Evolutionary conservation across 208 protist genomes (phyloP), one percentile per base, ranked within the genome.

Genomic region (Leishmania tropica): DNA sequence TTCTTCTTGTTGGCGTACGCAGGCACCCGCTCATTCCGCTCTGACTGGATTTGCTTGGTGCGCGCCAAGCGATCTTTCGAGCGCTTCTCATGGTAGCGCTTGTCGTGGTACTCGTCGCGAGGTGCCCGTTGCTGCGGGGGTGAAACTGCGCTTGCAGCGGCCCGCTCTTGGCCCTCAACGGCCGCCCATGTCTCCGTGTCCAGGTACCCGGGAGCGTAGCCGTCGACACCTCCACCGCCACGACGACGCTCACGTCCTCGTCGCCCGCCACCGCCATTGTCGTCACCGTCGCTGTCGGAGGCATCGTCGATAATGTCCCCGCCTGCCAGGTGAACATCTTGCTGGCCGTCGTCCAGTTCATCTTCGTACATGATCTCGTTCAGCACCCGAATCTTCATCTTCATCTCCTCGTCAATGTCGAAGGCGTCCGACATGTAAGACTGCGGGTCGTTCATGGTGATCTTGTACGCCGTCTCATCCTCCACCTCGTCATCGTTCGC

Each of bases 321-420:
- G 17, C 68, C 84, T 6, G 48, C 58, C 11, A 84, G 60, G 37
- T 85, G 85, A 56, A 85, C 86, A 13, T 93, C 92, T n/a, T 88
- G 75, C 76, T 90, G 87, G 1, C 87, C 89, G 76, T 98, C 95
- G 78, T 98, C 95, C 79, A 88, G 85, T 76, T 98, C 95, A 75
- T 98, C 95, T 75, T 98, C 95, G 86, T 98, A 98, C 90, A 98
- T 91, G 58, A 96, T 80, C 71, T 96, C 93, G 75, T 90, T 94
- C 40, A 97, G 84, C 82, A 98, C 88, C 19, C 92, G 92, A 67
- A 96, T 96, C 73, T 92, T 93, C 70, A 94, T 91, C 81, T 90
- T 90, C 81, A 98, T 86, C 24, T 89, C 81, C 45, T 96, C 93
- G 79, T 96, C 93, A 24, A 96, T 81, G 48, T 92, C 83, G 78